Evolutionary conservation across 2,329 filamentous ascomycete genomes (phyloP).

Genomic region (Tolypocladium endophyticum): DNA sequence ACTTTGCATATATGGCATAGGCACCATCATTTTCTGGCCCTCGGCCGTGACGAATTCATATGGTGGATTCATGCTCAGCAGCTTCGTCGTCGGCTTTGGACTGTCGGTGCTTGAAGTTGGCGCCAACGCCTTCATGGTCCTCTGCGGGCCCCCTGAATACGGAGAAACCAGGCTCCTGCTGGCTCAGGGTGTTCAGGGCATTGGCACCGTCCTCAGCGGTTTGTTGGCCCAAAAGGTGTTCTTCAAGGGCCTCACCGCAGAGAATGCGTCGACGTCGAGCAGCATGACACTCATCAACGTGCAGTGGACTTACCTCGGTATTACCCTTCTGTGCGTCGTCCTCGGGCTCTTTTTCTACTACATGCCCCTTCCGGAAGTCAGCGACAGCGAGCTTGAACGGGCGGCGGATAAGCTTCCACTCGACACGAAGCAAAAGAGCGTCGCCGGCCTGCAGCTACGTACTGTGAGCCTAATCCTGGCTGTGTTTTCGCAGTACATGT

Average conservation of each 20-base stretch:
- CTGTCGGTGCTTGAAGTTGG: slow-evolving; percentile 69
- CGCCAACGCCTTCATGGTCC: slow-evolving; percentile 62
- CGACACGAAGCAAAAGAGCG: slow-evolving; percentile 35
- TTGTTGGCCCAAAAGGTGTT: slow-evolving; percentile 65
- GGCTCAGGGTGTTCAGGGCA: slow-evolving; percentile 67
- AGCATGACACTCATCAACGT: slow-evolving; percentile 54
- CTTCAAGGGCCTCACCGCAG: slow-evolving; percentile 47
- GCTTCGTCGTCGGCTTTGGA: slow-evolving; percentile 67
- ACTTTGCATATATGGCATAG: slow-evolving; percentile 61
- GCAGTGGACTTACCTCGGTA: slow-evolving; percentile 78
- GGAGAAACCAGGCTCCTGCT: slow-evolving; percentile 66
- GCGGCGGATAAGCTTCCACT: slow-evolving; percentile 37
- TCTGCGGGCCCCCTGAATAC: slow-evolving; percentile 64
- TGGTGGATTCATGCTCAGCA: slow-evolving; percentile 64
- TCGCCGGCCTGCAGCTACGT: slow-evolving; percentile 41
- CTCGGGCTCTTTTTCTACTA: slow-evolving; percentile 62
- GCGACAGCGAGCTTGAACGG: slow-evolving; percentile 41
- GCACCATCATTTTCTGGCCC: slow-evolving; percentile 82
- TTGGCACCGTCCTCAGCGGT: slow-evolving; percentile 62
- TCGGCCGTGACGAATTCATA: slow-evolving; percentile 65
- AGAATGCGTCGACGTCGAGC: slow-evolving; percentile 10
- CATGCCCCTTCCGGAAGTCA: slow-evolving; percentile 53
- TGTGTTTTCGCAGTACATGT: slow-evolving; percentile 66
- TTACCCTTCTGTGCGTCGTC: slow-evolving; percentile 62
- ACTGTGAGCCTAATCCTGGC: slow-evolving; percentile 56